These are phyloP conservation scores for Tulasnella sp. DNA, from an alignment of 768 basidiomycete genomes.

Conservation along the genomic window DNA sequence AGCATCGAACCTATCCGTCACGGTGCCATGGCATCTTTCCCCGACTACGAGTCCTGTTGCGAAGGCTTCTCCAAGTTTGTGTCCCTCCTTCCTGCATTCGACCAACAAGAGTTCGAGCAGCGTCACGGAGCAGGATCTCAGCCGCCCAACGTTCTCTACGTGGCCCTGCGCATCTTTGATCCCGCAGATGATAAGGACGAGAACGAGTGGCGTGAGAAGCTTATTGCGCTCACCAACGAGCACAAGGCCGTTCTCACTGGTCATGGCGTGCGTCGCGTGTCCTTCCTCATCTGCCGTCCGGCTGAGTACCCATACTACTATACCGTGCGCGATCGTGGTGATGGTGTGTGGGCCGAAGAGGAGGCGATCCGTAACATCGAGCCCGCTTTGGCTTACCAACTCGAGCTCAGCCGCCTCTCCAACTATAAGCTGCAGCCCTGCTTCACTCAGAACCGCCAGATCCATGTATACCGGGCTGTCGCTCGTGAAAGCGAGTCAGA, in stretches of 20 bases:
- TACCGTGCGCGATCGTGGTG: conserved; percentile 62
- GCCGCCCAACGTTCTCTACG: conserved; percentile 87
- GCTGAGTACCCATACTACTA: conserved; percentile 91
- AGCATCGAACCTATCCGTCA: conserved; percentile 74
- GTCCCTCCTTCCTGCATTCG: conserved; percentile 62
- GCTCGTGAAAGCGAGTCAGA: conserved; percentile 97
- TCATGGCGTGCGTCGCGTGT: conserved; percentile 85
- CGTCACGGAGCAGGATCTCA: conserved; percentile 63
- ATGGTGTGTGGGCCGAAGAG: conserved; percentile 80
- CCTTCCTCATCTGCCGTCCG: conserved; percentile 82
- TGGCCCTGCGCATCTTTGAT: conserved; percentile 82
- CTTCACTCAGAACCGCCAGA: conserved; percentile 94
- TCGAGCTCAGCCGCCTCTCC: conserved; percentile 91
- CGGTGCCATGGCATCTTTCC: conserved; percentile 88
- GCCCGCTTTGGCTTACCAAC: conserved; percentile 93
- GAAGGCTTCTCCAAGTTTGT: conserved; percentile 69
- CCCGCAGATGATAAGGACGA: conserved; percentile 69
- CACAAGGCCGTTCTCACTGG: conserved; percentile 47
- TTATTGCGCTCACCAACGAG: conserved; percentile 62
- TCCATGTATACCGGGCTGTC: conserved; percentile 94
- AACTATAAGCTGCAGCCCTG: conserved; percentile 95
- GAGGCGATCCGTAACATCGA: conserved; percentile 96
- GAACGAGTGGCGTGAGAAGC: conserved; percentile 62
- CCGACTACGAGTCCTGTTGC: conserved; percentile 53
- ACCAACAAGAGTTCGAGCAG: conserved; percentile 56